Base-by-base conservation (phyloP, 768 basidiomycete species). In the Hortiboletus flavorubellus region DNA sequence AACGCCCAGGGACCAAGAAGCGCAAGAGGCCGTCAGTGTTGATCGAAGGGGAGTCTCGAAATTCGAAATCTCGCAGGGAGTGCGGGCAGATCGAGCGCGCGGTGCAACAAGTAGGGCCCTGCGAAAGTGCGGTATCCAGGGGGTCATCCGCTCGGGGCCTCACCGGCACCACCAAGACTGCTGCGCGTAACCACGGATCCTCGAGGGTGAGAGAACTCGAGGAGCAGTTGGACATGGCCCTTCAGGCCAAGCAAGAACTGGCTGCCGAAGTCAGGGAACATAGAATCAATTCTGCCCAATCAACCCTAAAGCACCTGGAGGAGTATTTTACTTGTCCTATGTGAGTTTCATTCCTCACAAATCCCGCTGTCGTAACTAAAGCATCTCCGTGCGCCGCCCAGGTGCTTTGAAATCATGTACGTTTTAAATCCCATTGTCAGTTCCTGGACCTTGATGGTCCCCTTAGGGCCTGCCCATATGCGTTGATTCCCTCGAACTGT, bases 261-360 rank as follows among this genome's bases (percentile, higher is more conserved):
- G 68, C 70, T 21, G 58, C 65, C 34, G 60, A 80, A 64, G 62
- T 80, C 21, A 71, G 74, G 44, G 71, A 78, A 31, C 72, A 73
- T 42, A 77, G 80, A 55, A 66, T 56, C 3, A 53, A 33, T 6
- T 30, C 45, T 31, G 49, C 51, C 63, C 21, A 73, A 72, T 68
- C 73, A 34, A 72, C 72, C n/a, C 68, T 86, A 48, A 72, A 70
- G 15, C 76, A 84, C 55, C 72, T 86, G 0, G 83, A 85, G 59
- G 84, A 84, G 38, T 77, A 81, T 66, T 86, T 85, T 58, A 79
- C 78, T n/a, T 89, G 84, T 67, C 72, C 84, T 9, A 63, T 85
- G 85, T 87, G 65, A 63, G 84, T 70, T 45, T 33, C 43, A 38
- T 53, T 44, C 16, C 50, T 56, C 42, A 37, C n/a, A 34, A 43